Evolutionary conservation across 2,329 filamentous ascomycete genomes (phyloP).

Genomic region (Sclerotinia borealis): DNA sequence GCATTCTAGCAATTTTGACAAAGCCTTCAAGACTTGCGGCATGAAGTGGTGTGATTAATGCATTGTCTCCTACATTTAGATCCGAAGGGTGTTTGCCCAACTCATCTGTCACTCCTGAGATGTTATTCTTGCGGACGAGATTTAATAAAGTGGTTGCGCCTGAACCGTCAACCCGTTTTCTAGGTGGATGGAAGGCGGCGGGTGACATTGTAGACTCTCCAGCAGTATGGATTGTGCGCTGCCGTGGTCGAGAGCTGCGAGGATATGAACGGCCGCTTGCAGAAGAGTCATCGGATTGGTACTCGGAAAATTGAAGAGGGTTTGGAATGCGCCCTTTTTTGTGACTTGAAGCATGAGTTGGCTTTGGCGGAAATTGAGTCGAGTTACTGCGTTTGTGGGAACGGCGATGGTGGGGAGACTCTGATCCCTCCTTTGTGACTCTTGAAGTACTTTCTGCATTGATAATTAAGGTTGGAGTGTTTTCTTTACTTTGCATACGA

Average conservation of each 20-base stretch:
- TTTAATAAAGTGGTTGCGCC: constrained; percentile 83
- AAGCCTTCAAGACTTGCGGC: constrained; percentile 85
- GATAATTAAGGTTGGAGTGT: constrained; percentile 18
- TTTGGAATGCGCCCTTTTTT: constrained; percentile 59
- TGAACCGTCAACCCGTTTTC: constrained; percentile 86
- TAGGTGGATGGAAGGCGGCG: constrained; percentile 64
- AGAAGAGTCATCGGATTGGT: constrained; percentile 62
- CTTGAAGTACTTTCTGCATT: constrained; percentile 6
- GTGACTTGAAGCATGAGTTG: constrained; percentile 47
- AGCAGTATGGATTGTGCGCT: constrained; percentile 48
- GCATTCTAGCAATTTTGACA: constrained; percentile 77
- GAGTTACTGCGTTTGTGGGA: constrained; percentile 59
- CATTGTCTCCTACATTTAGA: constrained; percentile 83
- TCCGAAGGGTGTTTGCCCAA: constrained; percentile 76
- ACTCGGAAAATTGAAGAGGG: constrained; percentile 55
- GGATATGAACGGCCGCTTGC: constrained; percentile 54
- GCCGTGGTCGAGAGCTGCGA: constrained; percentile 52
- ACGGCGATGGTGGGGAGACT: constrained; percentile 51
- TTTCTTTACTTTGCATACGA: constrained; percentile 21
- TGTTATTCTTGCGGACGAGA: constrained; percentile 79
- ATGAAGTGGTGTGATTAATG: constrained; percentile 92
- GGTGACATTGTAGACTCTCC: constrained; percentile 59
- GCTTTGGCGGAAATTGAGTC: constrained; percentile 52
- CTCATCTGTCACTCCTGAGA: constrained; percentile 66
- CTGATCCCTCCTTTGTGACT: constrained; percentile 38